Evolutionary conservation across 495 filamentous ascomycete genomes (phyloP), one percentile per base, ranked within the genome.

Genomic region (Annulohypoxylon bovei): DNA sequence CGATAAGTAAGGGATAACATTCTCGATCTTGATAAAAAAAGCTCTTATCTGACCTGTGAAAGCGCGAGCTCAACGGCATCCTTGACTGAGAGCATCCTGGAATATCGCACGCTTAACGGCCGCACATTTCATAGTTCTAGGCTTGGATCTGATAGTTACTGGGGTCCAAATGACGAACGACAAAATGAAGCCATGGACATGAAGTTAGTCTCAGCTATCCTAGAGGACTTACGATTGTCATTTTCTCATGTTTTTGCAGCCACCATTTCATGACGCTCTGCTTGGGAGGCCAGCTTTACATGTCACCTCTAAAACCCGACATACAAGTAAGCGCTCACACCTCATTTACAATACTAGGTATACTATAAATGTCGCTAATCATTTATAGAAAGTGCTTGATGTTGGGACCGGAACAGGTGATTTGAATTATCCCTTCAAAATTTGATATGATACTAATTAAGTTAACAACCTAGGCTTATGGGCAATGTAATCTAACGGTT

Each of bases 401-500:
- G 72, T 92, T 37, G 91, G 91, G 44, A 92, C 90, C 0, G 91
- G 90, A 4, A 83, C 81, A 58, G 83, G 82, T 64, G 49, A 68
- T 39, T 59, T n/a, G 3, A n/a, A 66, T 25, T 52, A 7, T 30
- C 12, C 1, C 11, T 20, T 4, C 18, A 20, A 6, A 14, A 22
- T 6, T 16, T 54, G 18, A 32, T 6, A n/a, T 30, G 1, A 12
- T 32, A 8, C 46, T 67, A 40, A 71, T 42, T 6, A n/a, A 16
- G 16, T 28, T 40, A 23, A n/a, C n/a, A n/a, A n/a, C n/a, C 6
- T 32, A 71, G 68, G 68, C 3, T 59, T 72, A 64, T 72, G 69
- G 69, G 58, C 69, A 64, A 72, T 72, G 69, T 72, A 67, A 71
- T 37, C 1, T 8, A 53, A 39, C 16, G 6, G 3, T 46, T 5